Base-by-base conservation (phyloP, 257 asterid species). In the Solanum ahanhuiri region DNA sequence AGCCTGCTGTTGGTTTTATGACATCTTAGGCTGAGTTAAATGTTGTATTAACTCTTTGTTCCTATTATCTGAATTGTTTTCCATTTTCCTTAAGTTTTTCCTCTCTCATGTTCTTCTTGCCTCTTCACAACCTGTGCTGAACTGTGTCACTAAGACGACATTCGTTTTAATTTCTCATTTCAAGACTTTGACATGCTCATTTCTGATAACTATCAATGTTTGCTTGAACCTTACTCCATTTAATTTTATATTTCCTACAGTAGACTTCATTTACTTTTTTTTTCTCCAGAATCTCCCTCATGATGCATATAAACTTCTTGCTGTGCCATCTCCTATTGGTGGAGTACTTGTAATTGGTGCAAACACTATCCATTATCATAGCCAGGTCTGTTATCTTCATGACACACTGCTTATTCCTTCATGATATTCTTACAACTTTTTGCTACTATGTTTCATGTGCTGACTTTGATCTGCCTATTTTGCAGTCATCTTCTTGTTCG, bases 251-350 rank as follows among this genome's bases (percentile, higher is more conserved):
- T 45, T 48, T 81, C 63, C 73, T 43, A 82, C 25, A 35, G 57
- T 51, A 86, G 54, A 87, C 64, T 89, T 86, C 69, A 69, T 72
- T 81, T 39, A 25, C 83, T 87, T 70, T 83, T 84, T 45, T 51
- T 54, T 89, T 51, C 87, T 72, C 82, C 96, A 96, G 99, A 93
- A 89, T 90, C 97, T 95, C 87, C 99, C 98, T 76, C 98, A 96
- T 90, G 99, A 96, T 91, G 97, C 97, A 81, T 93, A 94, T 96
- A 96, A 96, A 95, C 98, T 96, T 90, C 98, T 95, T 91, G 99
- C 98, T 51, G 99, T 96, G 87, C 99, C 99, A 86, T 92, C 99
- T 63, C 99, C 98, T 86, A 93, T 96, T 89, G 99, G 98, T 69
- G 99, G 99, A 85, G 99, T 96, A 81, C 96, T 96, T 85, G 96